Evolutionary conservation across 2,329 filamentous ascomycete genomes (phyloP).

Genomic region (Mycosphaerelloides madeirae): DNA sequence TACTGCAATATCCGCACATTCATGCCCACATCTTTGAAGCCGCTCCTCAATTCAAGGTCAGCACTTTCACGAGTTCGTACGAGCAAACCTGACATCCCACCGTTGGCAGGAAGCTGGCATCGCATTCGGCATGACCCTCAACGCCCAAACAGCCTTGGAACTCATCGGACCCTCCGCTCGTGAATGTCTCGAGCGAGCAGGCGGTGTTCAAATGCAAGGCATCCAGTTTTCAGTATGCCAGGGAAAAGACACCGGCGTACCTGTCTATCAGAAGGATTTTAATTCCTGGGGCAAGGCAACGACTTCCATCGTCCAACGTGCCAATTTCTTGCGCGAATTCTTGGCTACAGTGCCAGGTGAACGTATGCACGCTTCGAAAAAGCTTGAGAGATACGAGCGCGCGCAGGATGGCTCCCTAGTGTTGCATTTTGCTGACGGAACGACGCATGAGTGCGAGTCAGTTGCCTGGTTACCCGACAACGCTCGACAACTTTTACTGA

Average conservation of each 20-base stretch:
- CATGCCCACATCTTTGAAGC: slow-evolving; percentile 14
- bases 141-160: slow-evolving; percentile 9
- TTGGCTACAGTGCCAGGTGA: slow-evolving; percentile 6
- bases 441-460: slow-evolving; percentile 1
- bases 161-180: slow-evolving; percentile 10
- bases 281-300: slow-evolving; percentile 6
- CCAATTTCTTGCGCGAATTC: slow-evolving; percentile 11
- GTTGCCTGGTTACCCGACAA: neutral
- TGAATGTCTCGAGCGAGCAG: slow-evolving; percentile 9
- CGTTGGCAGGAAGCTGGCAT: slow-evolving; percentile 15
- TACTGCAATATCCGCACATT: slow-evolving; percentile 5
- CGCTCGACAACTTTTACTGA: neutral
- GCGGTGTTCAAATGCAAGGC: slow-evolving; percentile 1
- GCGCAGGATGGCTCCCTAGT: slow-evolving; percentile 3
- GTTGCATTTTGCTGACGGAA: slow-evolving; percentile 4
- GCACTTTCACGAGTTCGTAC: too few species aligned
- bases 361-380: slow-evolving; percentile 15
- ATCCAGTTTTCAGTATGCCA: neutral
- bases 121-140: slow-evolving; percentile 14
- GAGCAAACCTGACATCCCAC: too few species aligned
- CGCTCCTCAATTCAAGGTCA: too few species aligned
- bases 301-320: slow-evolving; percentile 15
- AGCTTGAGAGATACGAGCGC: slow-evolving; percentile 6
- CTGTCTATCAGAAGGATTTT: slow-evolving; percentile 10
- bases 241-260: slow-evolving; percentile 9